Evolutionary conservation across 1,284 basidiomycete species (phyloP).

Genomic region (Leccinum subrobustum): DNA sequence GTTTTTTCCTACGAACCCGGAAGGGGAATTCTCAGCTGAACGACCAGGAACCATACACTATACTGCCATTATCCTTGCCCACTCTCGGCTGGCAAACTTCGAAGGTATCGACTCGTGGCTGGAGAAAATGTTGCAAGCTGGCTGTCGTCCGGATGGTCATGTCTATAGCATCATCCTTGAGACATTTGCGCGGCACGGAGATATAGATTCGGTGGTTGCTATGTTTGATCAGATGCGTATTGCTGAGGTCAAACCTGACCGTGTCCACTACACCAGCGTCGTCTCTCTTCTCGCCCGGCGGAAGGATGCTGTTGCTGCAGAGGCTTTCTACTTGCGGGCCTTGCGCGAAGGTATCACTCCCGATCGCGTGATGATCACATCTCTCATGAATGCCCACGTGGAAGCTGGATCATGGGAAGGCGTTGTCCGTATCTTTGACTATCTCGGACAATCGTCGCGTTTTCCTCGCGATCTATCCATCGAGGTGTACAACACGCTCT

Average conservation of each 20-base stretch:
- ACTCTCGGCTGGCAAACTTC: conserved; percentile 50
- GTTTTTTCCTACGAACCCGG: conserved; percentile 43
- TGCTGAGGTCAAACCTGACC: conserved; percentile 48
- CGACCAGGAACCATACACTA: conserved; percentile 52
- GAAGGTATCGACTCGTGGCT: conserved; percentile 59
- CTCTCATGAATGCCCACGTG: conserved; percentile 84
- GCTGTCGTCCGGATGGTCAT: conserved; percentile 50
- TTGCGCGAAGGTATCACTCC: conserved; percentile 60
- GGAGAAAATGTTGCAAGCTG: conserved; percentile 47
- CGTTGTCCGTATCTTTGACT: conserved; percentile 73
- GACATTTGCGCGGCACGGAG: conserved; percentile 56
- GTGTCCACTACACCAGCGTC: conserved; percentile 66
- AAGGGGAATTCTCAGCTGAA: conserved; percentile 29
- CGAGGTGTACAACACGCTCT: conserved; percentile 72
- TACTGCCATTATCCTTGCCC: conserved; percentile 55
- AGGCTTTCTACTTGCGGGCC: conserved; percentile 66
- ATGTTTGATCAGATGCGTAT: conserved; percentile 66
- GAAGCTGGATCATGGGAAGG: conserved; percentile 80
- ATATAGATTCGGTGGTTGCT: conserved; percentile 52
- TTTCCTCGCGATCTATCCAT: conserved; percentile 45
- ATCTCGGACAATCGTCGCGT: conserved; percentile 46
- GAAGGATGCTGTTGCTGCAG: conserved; percentile 67
- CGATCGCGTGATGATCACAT: conserved; percentile 62
- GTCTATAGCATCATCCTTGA: conserved; percentile 65
- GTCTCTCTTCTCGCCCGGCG: conserved; percentile 68